A percentile compares a stretch with the other conserved stretches of the same genome.
Evolutionary conservation across 306 rosid species (phyloP).

Genomic region (Prunus davidiana): DNA sequence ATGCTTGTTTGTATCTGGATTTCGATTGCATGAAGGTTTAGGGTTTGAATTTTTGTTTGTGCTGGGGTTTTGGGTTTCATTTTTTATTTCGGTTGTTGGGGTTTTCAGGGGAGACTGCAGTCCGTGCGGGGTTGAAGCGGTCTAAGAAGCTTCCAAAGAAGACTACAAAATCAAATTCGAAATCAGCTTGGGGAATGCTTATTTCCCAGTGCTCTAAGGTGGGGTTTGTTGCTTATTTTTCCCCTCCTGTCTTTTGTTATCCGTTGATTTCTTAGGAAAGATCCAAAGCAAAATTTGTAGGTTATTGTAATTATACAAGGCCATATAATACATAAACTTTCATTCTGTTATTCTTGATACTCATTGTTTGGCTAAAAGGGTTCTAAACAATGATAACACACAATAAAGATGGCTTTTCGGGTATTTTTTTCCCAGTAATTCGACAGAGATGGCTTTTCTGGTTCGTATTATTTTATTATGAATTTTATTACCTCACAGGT

Average conservation of each 20-base stretch:
- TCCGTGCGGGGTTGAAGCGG: constrained; percentile 29
- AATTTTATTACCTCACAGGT: not conserved
- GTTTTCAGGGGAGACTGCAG: constrained; percentile 45
- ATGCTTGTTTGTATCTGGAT: constrained; percentile 11
- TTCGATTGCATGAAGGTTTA: constrained; percentile 14
- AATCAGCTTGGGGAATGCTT: constrained; percentile 81
- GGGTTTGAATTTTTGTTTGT: constrained; percentile 23
- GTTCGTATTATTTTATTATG: not conserved
- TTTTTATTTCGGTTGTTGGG: constrained; percentile 21
- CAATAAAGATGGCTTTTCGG: not conserved
- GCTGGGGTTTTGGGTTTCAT: constrained; percentile 29
- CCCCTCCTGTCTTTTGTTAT: not conserved
- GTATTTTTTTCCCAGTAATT: not conserved
- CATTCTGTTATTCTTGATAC: not conserved
- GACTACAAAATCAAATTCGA: constrained; percentile 37
- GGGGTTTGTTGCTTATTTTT: constrained; percentile 19
- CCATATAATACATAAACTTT: not conserved
- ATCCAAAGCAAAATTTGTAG: not conserved
- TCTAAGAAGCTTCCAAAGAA: constrained; percentile 51
- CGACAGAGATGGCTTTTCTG: not conserved
- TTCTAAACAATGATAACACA: not conserved
- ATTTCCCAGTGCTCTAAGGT: constrained; percentile 94
- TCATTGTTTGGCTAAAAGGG: not conserved
- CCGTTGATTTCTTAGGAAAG: not conserved
- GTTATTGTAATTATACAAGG: not conserved